Base-by-base conservation (phyloP, 257 asterid genomes). In the Solanum bulbocastanum region DNA sequence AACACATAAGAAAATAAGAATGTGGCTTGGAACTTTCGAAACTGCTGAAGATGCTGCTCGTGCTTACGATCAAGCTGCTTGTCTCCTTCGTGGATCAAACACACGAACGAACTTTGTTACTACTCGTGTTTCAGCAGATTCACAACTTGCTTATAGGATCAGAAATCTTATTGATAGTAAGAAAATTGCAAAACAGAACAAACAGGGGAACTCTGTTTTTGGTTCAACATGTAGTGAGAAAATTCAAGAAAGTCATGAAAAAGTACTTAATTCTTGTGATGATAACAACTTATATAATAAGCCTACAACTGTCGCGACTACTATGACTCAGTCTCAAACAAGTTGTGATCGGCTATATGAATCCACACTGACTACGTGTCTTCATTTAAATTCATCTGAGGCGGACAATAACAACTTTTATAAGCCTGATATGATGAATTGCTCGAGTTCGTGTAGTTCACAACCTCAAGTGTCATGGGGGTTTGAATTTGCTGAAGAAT, bases 21-120 rank as follows among this genome's bases (percentile, higher is more conserved):
- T 94, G 96, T 94, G 96, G 96, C 94, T 94, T 11, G 98, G 95
- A 9, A 93, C 96, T 4, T 94, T 92, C 16, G 93, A 93, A 79
- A 93, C 93, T 2, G 94, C 94, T 0, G 95, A 94, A 78, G 94
- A 91, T 76, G 95, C 96, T 9, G 94, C 98, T 10, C 94, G 94
- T 58, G 98, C 96, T 35, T 93, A 94, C 11, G 98, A 93, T 35
- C 92, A 93, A 84, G 96, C 95, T 0, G 96, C 94, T 82, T 92
- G 91, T 83, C 94, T 93, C 22, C 90, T 94, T 13, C 95, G 98
- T 12, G 96, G 98, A 18, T 73, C 96, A 60, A 91, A 93, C 83
- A 91, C 98, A 0, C 93, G 94, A 56, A 94, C 96, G 3, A 94
- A 94, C 39, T 93, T 94, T 69, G 88, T 91, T 58, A 86, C 87